Evolutionary conservation across 441 rosid species (phyloP).

Genomic region (Adansonia madagascariensis): DNA sequence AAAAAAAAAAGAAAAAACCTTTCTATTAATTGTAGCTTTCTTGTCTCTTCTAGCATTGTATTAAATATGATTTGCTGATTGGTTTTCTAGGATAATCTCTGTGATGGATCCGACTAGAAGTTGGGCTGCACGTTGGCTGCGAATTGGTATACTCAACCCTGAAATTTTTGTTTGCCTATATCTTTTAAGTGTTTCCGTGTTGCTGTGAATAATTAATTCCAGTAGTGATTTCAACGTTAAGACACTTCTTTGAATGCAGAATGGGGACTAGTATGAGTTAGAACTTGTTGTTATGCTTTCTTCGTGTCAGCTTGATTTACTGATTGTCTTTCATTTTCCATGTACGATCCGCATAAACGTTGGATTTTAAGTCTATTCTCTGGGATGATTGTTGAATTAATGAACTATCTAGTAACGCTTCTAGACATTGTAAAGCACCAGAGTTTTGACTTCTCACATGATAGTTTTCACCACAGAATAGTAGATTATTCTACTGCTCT

Average conservation of each 20-base stretch:
- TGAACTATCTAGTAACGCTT: slow-evolving; percentile 1
- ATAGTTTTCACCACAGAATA: background rate
- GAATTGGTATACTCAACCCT: slow-evolving; percentile 63
- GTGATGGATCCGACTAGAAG: slow-evolving; percentile 92
- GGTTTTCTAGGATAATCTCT: slow-evolving; percentile 60
- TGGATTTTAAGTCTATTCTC: background rate
- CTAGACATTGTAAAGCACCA: background rate
- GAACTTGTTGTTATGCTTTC: background rate
- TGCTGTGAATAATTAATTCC: background rate
- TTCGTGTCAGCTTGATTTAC: background rate
- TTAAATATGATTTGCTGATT: background rate
- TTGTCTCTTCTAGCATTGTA: background rate
- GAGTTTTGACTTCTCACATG: background rate
- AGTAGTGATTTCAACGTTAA: background rate
- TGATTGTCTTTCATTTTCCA: background rate
- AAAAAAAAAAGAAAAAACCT: background rate
- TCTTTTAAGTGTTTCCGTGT: background rate
- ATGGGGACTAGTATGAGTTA: background rate
- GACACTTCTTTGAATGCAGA: background rate
- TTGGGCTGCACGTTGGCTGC: slow-evolving; percentile 94
- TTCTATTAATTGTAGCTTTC: background rate
- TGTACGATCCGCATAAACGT: background rate
- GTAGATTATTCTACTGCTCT: background rate
- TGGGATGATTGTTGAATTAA: background rate
- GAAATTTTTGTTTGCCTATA: background rate